Base-by-base conservation (phyloP, 2,329 filamentous ascomycete species). In the Aspergillus fructus region DNA sequence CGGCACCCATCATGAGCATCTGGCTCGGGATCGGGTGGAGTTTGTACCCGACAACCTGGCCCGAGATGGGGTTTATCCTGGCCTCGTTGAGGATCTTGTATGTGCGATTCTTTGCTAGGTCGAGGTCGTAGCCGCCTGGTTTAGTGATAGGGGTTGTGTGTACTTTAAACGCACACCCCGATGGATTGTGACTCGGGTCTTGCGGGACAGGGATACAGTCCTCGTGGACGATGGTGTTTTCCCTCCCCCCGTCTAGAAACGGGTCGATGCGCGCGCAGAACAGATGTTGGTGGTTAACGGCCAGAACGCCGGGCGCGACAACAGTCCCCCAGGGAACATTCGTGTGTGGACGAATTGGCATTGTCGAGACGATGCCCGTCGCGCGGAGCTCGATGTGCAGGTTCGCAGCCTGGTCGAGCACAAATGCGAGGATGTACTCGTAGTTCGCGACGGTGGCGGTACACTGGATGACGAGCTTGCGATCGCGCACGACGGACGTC, bases 361-460 rank as follows among this genome's bases (percentile, higher is more conserved):
- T 83, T 0, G 86, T 89, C 42, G 82, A 86, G 8, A 89, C 76
- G 55, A 89, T 88, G 8, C 87, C 87, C 0, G 87, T 89, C 17
- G 87, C 87, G 27, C 86, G 83, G 21, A 88, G 84, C 66, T 90
- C 88, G 62, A 89, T 88, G 62, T 80, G 79, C 50, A 89, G 71
- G 61, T 88, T 86, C 49, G 85, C 87, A 1, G 87, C 86, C 71
- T 89, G 87, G 68, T 89, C 88, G 76, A 90, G 88, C 53, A 86
- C 83, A 71, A 87, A 90, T 1, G 87, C 86, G 41, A 90, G 80
- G 65, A 90, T 89, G 68, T 90, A 90, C 68, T 90, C 87, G 72
- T 90, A 90, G 74, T 90, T 90, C 11, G 85, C 80, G 2, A 89
- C 85, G 0, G 86, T 89, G 74, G 88, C 88, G 70, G 89, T 89